phyloP scores from a whole-genome alignment of 768 basidiomycete species.

The Xanthoconium stramineum region DNA sequence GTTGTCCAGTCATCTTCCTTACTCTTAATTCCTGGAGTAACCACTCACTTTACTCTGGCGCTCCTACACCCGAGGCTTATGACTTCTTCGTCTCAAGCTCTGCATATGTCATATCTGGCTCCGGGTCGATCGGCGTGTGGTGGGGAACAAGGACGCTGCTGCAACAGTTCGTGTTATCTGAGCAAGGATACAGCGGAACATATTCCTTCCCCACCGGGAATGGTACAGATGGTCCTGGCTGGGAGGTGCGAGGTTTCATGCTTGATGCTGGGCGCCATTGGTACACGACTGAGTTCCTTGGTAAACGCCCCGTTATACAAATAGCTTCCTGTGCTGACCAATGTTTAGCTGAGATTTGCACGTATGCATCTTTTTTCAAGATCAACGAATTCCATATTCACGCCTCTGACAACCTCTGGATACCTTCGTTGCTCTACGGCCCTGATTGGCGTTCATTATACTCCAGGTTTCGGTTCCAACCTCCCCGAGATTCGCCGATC shows the following conservation, averaged over 20 bases:
- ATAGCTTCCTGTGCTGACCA: background rate
- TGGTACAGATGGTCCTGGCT: constrained; percentile 39
- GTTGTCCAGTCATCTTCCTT: constrained; percentile 29
- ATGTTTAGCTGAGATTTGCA: constrained; percentile 38
- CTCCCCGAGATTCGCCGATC: constrained; percentile 31
- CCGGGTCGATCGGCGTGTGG: constrained; percentile 38
- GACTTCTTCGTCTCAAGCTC: constrained; percentile 31
- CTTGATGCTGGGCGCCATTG: constrained; percentile 46
- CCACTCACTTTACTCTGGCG: constrained; percentile 37
- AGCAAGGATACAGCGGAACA: background rate
- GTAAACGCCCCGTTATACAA: constrained; percentile 16
- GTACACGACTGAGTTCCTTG: constrained; percentile 38
- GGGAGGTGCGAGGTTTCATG: constrained; percentile 47
- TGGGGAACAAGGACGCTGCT: constrained; percentile 45
- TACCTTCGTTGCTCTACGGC: constrained; percentile 38
- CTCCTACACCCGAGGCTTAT: constrained; percentile 38
- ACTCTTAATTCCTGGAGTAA: constrained; percentile 25
- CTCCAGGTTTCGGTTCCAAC: constrained; percentile 41
- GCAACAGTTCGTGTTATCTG: constrained; percentile 36
- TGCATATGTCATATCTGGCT: constrained; percentile 33
- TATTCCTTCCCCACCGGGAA: constrained; percentile 32
- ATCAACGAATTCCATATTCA: constrained; percentile 43
- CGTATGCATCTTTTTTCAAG: constrained; percentile 45
- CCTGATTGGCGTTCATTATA: constrained; percentile 40
- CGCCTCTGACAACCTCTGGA: constrained; percentile 43